Percentiles rank a stretch among this genome's conserved stretches.
These are phyloP conservation scores for Persicaria tinctoria DNA, from an alignment of 148 eudicot genomes.

Conservation along the genomic window DNA sequence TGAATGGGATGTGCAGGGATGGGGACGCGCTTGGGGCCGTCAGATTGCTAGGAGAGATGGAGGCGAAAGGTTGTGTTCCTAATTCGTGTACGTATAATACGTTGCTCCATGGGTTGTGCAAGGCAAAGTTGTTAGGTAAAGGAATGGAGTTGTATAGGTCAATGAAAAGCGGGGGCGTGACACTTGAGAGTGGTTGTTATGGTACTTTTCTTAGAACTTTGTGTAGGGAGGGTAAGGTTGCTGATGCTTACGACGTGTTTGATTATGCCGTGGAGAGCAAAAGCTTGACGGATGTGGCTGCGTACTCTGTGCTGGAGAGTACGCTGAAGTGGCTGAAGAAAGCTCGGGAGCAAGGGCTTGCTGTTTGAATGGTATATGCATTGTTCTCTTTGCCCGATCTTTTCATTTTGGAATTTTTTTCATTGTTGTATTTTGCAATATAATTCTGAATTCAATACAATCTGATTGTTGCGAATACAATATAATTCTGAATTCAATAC, in stretches of 20 bases:
- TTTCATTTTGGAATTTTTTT: not conserved
- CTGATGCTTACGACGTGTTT: constrained; percentile 86
- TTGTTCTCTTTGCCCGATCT: not conserved
- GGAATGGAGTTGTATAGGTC: constrained; percentile 47
- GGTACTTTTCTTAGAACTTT: constrained; percentile 70
- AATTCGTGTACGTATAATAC: constrained; percentile 85
- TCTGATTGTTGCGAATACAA: not conserved
- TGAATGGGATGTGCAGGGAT: constrained; percentile 90
- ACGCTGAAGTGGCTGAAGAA: constrained; percentile 79
- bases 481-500: not conserved
- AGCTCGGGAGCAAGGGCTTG: constrained; percentile 81
- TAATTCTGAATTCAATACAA: not conserved
- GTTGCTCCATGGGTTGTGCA: constrained; percentile 76
- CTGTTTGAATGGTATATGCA: constrained; percentile 36
- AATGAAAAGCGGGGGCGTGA: constrained; percentile 49
- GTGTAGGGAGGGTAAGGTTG: constrained; percentile 66
- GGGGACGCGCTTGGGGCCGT: constrained; percentile 61
- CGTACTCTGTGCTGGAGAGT: constrained; percentile 66
- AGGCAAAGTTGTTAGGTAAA: constrained; percentile 48
- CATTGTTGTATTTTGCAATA: not conserved
- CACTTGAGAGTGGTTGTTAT: constrained; percentile 62
- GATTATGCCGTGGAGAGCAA: constrained; percentile 86
- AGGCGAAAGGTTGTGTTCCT: constrained; percentile 62
- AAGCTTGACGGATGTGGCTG: constrained; percentile 61
- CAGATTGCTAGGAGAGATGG: constrained; percentile 59